A percentile compares a stretch with the other conserved stretches of the same genome.
Conservation (phyloP, 371 early-diverging fungal genomes). For the Dichotomocladium elegans region DNA sequence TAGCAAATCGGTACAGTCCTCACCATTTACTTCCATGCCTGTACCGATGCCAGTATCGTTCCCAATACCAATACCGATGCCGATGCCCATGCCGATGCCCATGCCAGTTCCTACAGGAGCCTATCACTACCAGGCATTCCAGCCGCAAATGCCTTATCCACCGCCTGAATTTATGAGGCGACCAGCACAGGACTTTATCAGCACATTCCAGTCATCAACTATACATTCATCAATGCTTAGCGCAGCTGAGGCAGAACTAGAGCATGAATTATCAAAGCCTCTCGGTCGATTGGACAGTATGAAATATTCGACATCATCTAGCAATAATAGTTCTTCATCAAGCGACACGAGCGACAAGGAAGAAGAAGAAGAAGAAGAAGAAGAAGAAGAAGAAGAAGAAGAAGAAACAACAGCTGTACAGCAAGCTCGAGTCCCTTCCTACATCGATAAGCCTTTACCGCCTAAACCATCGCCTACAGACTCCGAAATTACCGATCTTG, state of each 20-base stretch:
- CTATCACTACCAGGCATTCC: background rate
- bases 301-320: background rate
- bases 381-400: background rate
- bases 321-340: constrained; percentile 2
- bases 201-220: constrained; percentile 6
- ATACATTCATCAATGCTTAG: constrained; percentile 8
- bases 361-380: constrained; percentile 8
- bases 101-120: background rate
- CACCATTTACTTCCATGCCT: too few species aligned
- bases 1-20: too few species aligned
- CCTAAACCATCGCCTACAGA: background rate
- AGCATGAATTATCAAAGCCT: background rate
- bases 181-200: constrained; percentile 12
- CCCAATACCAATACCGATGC: background rate
- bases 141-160: constrained; percentile 7
- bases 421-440: background rate
- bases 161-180: constrained; percentile 10
- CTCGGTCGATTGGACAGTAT: constrained; percentile 3
- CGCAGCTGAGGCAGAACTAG: constrained; percentile 8
- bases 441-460: constrained; percentile 8
- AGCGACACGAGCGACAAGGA: too few species aligned
- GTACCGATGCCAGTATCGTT: too few species aligned
- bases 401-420: background rate
- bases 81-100: background rate
- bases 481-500: constrained; percentile 3